These are phyloP conservation scores for Heliophila coronopifolia DNA, from an alignment of 441 rosid genomes.

Conservation along the genomic window DNA sequence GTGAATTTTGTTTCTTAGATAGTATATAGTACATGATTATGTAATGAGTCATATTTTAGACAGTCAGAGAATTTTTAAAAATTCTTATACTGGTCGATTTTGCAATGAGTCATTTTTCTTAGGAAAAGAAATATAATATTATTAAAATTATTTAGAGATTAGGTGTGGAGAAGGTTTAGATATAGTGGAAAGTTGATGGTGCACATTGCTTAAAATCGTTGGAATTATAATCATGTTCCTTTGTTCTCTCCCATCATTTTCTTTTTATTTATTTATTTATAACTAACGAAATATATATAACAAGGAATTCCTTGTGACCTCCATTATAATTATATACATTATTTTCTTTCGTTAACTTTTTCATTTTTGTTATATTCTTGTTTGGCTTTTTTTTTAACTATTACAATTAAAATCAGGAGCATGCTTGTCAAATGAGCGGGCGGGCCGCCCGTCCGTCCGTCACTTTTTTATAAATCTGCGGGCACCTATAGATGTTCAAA, in stretches of 20 bases:
- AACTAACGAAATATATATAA: background rate
- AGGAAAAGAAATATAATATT: no score
- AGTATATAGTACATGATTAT: background rate
- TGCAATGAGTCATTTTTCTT: no score
- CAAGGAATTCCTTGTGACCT: conserved; percentile 1
- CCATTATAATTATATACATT: conserved; percentile 15
- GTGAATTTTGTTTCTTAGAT: background rate
- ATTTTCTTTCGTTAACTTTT: background rate
- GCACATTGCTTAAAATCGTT: conserved; percentile 20
- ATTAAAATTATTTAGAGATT: no score
- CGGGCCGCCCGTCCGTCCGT: no score
- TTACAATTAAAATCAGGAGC: no score
- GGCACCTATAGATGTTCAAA: no score
- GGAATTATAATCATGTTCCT: conserved; percentile 26
- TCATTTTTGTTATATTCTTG: no score
- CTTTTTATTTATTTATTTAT: background rate
- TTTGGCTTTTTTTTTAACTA: no score
- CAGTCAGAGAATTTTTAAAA: background rate
- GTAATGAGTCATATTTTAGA: background rate
- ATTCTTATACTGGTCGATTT: no score
- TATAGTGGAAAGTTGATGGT: conserved; percentile 23
- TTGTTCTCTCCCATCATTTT: conserved; percentile 9
- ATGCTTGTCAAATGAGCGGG: no score
- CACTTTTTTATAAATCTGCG: no score
- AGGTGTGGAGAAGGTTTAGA: conserved; percentile 8